phyloP scores from a whole-genome alignment of 2,329 filamentous ascomycete genomes.

The Colletotrichum trifolii region DNA sequence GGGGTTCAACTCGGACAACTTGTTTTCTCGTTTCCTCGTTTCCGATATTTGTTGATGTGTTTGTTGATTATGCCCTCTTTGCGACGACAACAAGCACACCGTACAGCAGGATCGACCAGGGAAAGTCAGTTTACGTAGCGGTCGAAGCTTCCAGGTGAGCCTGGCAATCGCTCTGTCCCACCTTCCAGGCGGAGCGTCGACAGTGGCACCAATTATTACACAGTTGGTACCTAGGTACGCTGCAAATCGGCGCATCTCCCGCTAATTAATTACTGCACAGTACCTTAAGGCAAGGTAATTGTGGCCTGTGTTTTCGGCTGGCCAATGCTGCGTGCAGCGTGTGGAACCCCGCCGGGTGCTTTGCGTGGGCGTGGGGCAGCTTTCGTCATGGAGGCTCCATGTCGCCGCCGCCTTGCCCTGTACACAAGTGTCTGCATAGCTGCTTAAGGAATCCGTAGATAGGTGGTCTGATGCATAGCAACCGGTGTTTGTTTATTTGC shows the following conservation, averaged over 20 bases:
- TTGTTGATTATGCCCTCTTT: constrained; percentile 22
- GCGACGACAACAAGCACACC: not conserved
- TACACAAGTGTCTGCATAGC: no score
- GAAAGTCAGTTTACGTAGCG: constrained; percentile 5
- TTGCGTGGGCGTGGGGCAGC: constrained; percentile 11
- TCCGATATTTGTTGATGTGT: constrained; percentile 10
- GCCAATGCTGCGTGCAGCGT: not conserved
- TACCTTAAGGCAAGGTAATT: no score
- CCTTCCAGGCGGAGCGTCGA: not conserved
- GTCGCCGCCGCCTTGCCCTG: no score
- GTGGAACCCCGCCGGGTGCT: constrained; percentile 5
- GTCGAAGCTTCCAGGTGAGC: constrained; percentile 36
- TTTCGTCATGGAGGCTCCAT: constrained; percentile 13
- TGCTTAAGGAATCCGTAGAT: no score
- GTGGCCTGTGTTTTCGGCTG: constrained; percentile 12
- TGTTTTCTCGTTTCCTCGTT: not conserved
- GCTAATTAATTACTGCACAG: constrained; percentile 2
- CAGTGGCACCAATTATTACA: not conserved
- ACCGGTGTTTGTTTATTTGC: constrained; percentile 21
- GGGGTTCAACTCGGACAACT: no score
- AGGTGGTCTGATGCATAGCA: constrained; percentile 14
- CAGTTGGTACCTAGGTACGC: no score
- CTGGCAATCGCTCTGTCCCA: constrained; percentile 25
- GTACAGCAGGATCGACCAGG: not conserved
- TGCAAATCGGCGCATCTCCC: constrained; percentile 24